Conservation (phyloP, 805 yeast species). For the Schwanniomyces sp. region DNA sequence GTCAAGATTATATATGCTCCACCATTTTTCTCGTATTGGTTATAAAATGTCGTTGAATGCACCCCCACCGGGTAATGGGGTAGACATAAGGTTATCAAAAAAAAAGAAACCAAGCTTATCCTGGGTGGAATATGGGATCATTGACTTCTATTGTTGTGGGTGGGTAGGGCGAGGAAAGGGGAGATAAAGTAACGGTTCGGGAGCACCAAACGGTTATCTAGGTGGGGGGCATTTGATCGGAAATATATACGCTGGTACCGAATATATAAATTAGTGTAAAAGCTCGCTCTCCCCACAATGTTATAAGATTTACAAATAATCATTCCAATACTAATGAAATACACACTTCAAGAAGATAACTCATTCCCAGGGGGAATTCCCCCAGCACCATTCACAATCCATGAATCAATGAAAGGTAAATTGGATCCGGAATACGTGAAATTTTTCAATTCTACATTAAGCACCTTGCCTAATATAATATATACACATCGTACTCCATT, state of each 20-base stretch:
- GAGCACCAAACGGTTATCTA: neutral
- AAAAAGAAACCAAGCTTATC: neutral
- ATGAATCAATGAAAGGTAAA: constrained; percentile 21
- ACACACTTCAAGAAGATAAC: constrained; percentile 16
- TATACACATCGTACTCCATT: constrained; percentile 39
- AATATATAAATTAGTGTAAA: neutral
- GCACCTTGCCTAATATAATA: constrained; percentile 23
- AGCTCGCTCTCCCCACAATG: neutral
- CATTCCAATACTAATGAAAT: neutral
- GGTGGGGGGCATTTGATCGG: constrained; percentile 1
- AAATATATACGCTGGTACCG: neutral
- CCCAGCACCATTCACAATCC: constrained; percentile 28
- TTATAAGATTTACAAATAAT: neutral
- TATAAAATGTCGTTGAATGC: neutral
- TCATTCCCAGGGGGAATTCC: constrained; percentile 26
- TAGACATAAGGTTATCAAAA: neutral
- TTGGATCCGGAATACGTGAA: constrained; percentile 39
- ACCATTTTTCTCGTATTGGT: neutral
- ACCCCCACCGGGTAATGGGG: neutral
- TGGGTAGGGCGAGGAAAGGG: neutral
- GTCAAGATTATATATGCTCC: neutral
- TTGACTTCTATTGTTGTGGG: neutral
- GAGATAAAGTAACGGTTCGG: neutral
- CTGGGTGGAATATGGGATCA: neutral
- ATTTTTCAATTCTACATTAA: constrained; percentile 29